These are phyloP conservation scores for Pelargonium myrrhifolium DNA, from an alignment of 441 rosid genomes.

Conservation along the genomic window DNA sequence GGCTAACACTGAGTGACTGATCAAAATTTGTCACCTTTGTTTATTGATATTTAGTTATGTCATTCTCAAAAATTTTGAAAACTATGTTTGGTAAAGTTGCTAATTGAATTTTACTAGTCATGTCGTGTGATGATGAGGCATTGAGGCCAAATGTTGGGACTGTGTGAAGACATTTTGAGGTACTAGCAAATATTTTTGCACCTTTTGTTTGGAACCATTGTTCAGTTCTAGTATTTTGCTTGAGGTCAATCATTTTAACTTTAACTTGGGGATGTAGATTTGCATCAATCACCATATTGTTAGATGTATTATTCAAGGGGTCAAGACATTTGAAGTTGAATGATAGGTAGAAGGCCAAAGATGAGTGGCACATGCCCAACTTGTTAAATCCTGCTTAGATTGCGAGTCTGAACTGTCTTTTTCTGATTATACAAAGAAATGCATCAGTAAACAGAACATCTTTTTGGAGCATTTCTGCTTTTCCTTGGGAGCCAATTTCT, in stretches of 20 bases:
- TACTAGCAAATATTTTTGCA: too few relatives aligned
- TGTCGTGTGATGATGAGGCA: too few relatives aligned
- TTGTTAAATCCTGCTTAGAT: neutral
- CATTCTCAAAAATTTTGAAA: neutral
- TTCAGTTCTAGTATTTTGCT: neutral
- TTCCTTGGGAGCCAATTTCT: neutral
- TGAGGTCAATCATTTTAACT: neutral
- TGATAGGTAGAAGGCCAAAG: neutral
- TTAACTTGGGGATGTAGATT: neutral
- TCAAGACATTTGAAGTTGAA: neutral
- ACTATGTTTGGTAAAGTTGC: neutral
- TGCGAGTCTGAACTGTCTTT: neutral
- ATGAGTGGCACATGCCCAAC: neutral
- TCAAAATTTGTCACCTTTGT: neutral
- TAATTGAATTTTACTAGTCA: too few relatives aligned
- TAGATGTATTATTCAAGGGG: neutral
- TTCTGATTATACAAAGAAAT: neutral
- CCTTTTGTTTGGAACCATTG: neutral
- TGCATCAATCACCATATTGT: neutral
- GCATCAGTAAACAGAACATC: neutral
- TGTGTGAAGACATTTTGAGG: too few relatives aligned
- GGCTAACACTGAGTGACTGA: neutral
- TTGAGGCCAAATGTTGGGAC: too few relatives aligned
- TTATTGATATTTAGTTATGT: neutral
- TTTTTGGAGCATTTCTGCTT: neutral